These are phyloP conservation scores for Aspergillus candidus DNA, from an alignment of 2,329 filamentous ascomycete species.

Conservation along the genomic window DNA sequence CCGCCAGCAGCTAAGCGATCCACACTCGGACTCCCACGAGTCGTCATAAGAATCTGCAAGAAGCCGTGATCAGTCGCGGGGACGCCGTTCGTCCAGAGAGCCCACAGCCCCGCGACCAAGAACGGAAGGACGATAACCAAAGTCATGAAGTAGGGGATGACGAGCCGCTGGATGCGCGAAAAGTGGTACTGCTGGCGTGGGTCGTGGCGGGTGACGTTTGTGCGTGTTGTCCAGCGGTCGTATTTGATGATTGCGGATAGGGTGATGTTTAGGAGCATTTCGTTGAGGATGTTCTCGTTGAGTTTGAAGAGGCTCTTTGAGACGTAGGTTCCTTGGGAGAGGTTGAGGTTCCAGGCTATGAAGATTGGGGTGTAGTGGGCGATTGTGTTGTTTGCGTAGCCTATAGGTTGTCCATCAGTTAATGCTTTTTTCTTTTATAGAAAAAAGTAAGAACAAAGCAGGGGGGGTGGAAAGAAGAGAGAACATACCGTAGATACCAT, in stretches of 20 bases:
- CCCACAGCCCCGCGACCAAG: slow-evolving; percentile 3
- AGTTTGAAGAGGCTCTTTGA: slow-evolving; percentile 3
- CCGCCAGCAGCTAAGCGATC: slow-evolving; percentile 6
- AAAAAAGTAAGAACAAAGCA: too few relatives aligned
- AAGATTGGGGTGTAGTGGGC: too few relatives aligned
- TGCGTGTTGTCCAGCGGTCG: neutral
- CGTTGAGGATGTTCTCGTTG: slow-evolving; percentile 1
- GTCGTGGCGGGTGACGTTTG: slow-evolving; percentile 2
- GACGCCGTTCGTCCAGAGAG: slow-evolving; percentile 9
- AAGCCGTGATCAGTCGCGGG: slow-evolving; percentile 6
- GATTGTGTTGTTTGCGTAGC: too few relatives aligned
- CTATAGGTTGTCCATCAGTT: too few relatives aligned
- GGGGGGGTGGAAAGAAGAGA: too few relatives aligned
- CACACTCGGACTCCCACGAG: slow-evolving; percentile 5
- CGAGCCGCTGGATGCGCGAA: neutral
- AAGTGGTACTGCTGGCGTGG: slow-evolving; percentile 7
- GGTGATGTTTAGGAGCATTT: slow-evolving; percentile 8
- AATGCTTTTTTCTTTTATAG: too few relatives aligned
- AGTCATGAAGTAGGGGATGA: slow-evolving; percentile 6
- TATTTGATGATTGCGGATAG: slow-evolving; percentile 7
- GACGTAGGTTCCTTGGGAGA: too few relatives aligned
- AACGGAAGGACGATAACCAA: slow-evolving; percentile 3
- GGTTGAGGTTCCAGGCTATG: too few relatives aligned
- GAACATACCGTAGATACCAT: too few relatives aligned
- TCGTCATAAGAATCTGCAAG: slow-evolving; percentile 9